phyloP scores from a whole-genome alignment of 129 eudicot genomes.

The Flaveria sonorensis region DNA sequence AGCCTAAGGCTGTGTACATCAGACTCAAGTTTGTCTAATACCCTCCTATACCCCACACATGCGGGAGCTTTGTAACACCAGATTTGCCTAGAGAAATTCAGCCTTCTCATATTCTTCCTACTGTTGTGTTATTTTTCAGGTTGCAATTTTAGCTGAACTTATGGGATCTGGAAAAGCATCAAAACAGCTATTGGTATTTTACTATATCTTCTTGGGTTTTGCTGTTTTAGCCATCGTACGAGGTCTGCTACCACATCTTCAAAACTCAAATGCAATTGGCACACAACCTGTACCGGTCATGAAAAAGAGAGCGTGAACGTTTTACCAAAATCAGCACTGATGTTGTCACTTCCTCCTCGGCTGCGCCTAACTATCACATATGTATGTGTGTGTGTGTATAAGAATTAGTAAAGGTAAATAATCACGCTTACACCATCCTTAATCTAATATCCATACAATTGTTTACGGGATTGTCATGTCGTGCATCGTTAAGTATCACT shows the following conservation, averaged over 20 bases:
- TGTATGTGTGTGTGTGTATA: no score
- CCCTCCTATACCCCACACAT: no score
- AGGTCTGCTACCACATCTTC: slow-evolving; percentile 50
- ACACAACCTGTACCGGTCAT: slow-evolving; percentile 37
- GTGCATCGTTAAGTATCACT: neutral
- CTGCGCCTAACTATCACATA: no score
- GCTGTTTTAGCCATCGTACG: slow-evolving; percentile 64
- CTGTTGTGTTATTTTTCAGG: slow-evolving; percentile 42
- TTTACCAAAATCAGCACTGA: neutral
- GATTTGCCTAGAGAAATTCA: no score
- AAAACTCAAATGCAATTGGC: slow-evolving; percentile 34
- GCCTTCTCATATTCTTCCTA: neutral
- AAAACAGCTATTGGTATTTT: slow-evolving; percentile 51
- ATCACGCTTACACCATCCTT: no score
- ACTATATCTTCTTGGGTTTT: slow-evolving; percentile 62
- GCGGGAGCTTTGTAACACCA: no score
- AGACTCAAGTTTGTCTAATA: no score
- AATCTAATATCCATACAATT: no score
- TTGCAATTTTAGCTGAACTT: slow-evolving; percentile 64
- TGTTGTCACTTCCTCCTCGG: neutral
- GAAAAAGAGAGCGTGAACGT: slow-evolving; percentile 64
- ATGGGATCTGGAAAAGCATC: slow-evolving; percentile 56
- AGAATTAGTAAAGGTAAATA: no score
- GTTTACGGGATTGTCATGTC: no score
- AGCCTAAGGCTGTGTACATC: no score